These are phyloP conservation scores for Monilinia vaccinii-corymbosi DNA, from an alignment of 2,329 filamentous ascomycete species.

Conservation along the genomic window DNA sequence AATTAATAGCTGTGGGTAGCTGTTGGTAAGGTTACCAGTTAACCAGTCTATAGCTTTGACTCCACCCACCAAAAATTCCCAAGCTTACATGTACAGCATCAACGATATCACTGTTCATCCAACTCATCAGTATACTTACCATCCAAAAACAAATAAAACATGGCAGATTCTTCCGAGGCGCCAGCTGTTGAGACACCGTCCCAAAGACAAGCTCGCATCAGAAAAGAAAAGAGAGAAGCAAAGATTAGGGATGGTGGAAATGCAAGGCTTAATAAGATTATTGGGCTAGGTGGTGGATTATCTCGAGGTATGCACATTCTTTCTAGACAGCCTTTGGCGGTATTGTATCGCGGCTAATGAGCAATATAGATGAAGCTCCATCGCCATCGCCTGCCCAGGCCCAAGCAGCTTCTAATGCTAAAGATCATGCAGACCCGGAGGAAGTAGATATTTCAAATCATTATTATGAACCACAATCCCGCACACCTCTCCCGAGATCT, in stretches of 20 bases:
- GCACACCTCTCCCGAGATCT: slow-evolving; percentile 32
- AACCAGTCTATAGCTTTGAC: neutral
- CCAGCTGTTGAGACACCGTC: neutral
- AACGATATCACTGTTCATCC: neutral
- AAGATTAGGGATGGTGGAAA: slow-evolving; percentile 67
- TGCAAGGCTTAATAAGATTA: slow-evolving; percentile 65
- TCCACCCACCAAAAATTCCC: neutral
- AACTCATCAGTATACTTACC: neutral
- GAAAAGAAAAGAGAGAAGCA: slow-evolving; percentile 70
- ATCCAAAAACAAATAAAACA: neutral
- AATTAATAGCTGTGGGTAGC: too few relatives aligned
- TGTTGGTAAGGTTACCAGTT: too few relatives aligned
- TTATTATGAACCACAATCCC: slow-evolving; percentile 48
- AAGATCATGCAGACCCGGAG: slow-evolving; percentile 48
- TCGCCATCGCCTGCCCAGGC: slow-evolving; percentile 24
- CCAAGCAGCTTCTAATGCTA: too few relatives aligned
- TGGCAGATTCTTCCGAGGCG: neutral
- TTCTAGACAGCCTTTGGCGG: neutral
- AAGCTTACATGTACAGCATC: neutral
- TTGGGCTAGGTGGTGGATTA: slow-evolving; percentile 55
- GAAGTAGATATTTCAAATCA: slow-evolving; percentile 72
- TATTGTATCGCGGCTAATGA: neutral
- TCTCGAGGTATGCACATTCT: slow-evolving; percentile 32
- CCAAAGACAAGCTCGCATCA: slow-evolving; percentile 54
- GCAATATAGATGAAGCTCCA: slow-evolving; percentile 28